Evolutionary conservation across 1,139 yeast genomes (phyloP).

Genomic region (Kodamaea ohmeri): DNA sequence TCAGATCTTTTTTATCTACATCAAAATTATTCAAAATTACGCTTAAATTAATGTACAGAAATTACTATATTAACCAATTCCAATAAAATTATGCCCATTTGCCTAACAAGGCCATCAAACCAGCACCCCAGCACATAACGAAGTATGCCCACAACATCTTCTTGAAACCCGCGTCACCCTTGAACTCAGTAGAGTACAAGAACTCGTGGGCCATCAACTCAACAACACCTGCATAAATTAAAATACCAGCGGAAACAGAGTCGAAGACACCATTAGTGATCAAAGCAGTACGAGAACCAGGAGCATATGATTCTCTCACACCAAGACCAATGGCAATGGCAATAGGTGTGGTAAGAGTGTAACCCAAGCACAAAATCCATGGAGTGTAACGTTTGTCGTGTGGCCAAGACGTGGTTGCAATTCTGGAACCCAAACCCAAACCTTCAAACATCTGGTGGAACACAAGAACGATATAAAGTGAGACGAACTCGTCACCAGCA

Average conservation of each 20-base stretch:
- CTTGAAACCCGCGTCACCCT: conserved; percentile 46
- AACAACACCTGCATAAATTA: conserved; percentile 80
- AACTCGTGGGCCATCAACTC: conserved; percentile 90
- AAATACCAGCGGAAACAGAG: conserved; percentile 79
- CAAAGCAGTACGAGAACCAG: conserved; percentile 60
- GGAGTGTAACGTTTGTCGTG: conserved; percentile 46
- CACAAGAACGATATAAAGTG: conserved; percentile 74
- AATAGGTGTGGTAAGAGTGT: conserved; percentile 76
- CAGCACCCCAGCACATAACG: conserved; percentile 66
- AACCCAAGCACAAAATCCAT: conserved; percentile 57
- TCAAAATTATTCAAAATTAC: no score
- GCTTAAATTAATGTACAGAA: neutral
- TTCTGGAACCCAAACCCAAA: conserved; percentile 83
- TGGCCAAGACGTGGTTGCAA: conserved; percentile 74
- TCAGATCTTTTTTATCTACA: neutral
- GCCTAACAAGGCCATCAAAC: conserved; percentile 81
- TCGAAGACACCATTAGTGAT: conserved; percentile 80
- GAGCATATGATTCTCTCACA: conserved; percentile 63
- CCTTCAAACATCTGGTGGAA: conserved; percentile 96
- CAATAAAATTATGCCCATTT: conserved; percentile 69
- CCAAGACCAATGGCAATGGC: conserved; percentile 87
- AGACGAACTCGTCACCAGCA: conserved; percentile 67
- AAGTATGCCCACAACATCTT: conserved; percentile 38
- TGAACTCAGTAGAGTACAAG: conserved; percentile 62
- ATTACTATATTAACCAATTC: no score